Conservation (phyloP, 495 filamentous ascomycete species). For the Xylaria sp. region DNA sequence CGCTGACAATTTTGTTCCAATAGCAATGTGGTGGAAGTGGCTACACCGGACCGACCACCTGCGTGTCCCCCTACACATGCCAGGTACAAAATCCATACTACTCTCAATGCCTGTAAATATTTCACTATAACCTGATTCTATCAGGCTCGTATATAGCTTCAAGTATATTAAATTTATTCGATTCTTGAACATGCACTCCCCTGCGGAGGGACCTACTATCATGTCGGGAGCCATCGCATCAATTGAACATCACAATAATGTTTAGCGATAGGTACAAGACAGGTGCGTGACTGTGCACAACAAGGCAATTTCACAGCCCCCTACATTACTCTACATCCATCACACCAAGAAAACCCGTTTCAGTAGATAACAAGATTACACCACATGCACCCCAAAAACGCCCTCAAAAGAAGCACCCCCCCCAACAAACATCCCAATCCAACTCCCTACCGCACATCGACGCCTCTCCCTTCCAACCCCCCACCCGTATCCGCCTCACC, state of each 20-base stretch:
- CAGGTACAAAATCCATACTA: not conserved
- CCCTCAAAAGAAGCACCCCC: not conserved
- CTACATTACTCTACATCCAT: not conserved
- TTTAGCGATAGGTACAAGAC: not conserved
- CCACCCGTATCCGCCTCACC: no score
- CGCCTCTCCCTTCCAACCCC: not conserved
- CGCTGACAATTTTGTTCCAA: not conserved
- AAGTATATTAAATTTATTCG: not conserved
- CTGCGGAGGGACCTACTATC: not conserved
- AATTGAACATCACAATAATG: not conserved
- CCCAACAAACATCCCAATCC: not conserved
- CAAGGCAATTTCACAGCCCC: not conserved
- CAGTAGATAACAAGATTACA: not conserved
- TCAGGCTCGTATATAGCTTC: not conserved
- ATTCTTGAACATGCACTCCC: not conserved
- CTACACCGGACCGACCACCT: slow-evolving; percentile 7
- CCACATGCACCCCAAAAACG: not conserved
- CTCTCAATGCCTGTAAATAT: slow-evolving; percentile 11
- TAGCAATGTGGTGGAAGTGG: slow-evolving; percentile 23
- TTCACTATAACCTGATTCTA: not conserved
- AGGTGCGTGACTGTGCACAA: no score
- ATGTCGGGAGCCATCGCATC: not conserved
- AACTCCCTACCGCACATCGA: not conserved
- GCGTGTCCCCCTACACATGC: slow-evolving; percentile 7
- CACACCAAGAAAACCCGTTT: not conserved